Base-by-base conservation (phyloP, 495 filamentous ascomycete species). In the Penicillium paxilli region DNA sequence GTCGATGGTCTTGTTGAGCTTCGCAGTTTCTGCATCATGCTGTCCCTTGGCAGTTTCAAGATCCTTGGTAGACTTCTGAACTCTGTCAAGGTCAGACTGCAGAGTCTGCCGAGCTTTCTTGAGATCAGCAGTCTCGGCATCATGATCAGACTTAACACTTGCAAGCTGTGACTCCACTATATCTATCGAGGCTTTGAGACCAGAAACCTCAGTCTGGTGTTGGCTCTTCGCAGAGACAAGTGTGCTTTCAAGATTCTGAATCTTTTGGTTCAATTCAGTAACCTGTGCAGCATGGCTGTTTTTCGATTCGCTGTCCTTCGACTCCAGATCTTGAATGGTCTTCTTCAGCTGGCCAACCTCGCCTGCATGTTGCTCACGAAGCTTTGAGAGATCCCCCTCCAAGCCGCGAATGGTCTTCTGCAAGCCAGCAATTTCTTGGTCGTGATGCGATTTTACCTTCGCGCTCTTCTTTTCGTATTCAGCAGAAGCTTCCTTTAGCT, bases 371-470 rank as follows among this genome's bases (percentile, higher is more conserved):
- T 81, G 70, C 37, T 73, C 78, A 46, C 62, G 69, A 52, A 73
- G 67, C 48, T 84, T 87, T 64, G 83, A 79, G 33, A 88, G 55
- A 44, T 87, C 80, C 8, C 79, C 75, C 59, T 86, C 83, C 19
- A 89, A 63, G 20, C 76, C 67, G 50, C 74, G 77, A 35, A 86
- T 78, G 16, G 77, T 85, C 21, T 81, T 80, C 50, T 81, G 80
- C 38, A 89, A 62, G 45, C 85, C 83, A 9, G 83, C 79, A 55
- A 82, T 76, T 58, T 89, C 86, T 1, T 80, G 82, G 24, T 88
- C 85, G 37, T 83, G 77, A 35, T 77, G 73, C 38, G 73, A 66
- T 57, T 75, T 74, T 16, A 79, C 49, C 59, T 77, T 76, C 19
- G 68, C 66, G 33, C 55, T 71, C 32, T 73, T 72, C 45, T 62